A percentile compares a stretch with the other conserved stretches of the same genome.
Evolutionary conservation across 306 rosid genomes (phyloP).

Genomic region (Begonia masoniana): DNA sequence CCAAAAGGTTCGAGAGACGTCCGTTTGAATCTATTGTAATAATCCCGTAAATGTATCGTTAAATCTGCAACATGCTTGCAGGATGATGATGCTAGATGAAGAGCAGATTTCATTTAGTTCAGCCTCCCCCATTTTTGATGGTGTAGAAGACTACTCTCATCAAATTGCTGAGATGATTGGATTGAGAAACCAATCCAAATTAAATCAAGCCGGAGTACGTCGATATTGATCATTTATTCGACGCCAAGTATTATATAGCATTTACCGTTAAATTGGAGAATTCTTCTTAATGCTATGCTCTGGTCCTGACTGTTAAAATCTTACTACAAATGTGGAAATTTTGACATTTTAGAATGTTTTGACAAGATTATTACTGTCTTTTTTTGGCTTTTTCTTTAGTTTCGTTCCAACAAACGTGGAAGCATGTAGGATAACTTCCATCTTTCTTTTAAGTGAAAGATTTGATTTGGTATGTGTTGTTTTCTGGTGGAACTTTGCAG

Average conservation of each 20-base stretch:
- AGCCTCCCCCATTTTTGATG: constrained; percentile 78
- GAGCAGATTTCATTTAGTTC: constrained; percentile 93
- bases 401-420: too few relatives aligned
- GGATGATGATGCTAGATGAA: constrained; percentile 97
- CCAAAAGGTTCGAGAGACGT: constrained; percentile 57
- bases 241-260: background rate
- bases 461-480: too few relatives aligned
- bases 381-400: too few relatives aligned
- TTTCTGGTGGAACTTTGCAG: constrained; percentile 20
- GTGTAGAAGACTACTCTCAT: constrained; percentile 86
- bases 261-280: background rate
- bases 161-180: constrained; percentile 99
- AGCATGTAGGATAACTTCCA: too few relatives aligned
- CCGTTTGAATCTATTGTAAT: constrained; percentile 7
- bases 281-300: too few relatives aligned
- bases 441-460: too few relatives aligned
- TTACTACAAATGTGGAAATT: too few relatives aligned
- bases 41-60: constrained; percentile 4
- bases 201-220: constrained; percentile 76
- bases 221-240: background rate
- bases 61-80: constrained; percentile 15
- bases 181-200: constrained; percentile 74
- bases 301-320: too few relatives aligned
- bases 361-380: too few relatives aligned
- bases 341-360: too few relatives aligned